Percentiles rank a stretch among this genome's conserved stretches.
These are phyloP conservation scores for Usnea hakonensis DNA, from an alignment of 495 filamentous ascomycete genomes.

Conservation along the genomic window DNA sequence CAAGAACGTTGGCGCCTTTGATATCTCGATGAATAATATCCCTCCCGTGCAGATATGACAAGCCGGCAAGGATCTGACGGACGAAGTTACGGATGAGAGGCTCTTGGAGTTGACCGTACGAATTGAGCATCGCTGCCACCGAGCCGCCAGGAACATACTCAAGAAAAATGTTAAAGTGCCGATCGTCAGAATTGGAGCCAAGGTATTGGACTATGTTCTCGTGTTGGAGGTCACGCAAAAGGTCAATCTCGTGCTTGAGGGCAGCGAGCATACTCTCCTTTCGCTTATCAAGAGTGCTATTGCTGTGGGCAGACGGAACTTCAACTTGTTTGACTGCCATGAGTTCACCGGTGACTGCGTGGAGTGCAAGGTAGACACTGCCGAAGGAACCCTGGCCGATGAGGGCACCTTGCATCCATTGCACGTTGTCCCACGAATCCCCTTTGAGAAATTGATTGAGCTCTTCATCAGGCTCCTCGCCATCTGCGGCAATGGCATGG, in stretches of 20 bases:
- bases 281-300: constrained; percentile 73
- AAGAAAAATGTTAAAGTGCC: constrained; percentile 98
- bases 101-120: constrained; percentile 90
- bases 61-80: constrained; percentile 85
- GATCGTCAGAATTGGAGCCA: constrained; percentile 81
- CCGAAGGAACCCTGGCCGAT: constrained; percentile 98
- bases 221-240: constrained; percentile 90
- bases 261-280: constrained; percentile 98
- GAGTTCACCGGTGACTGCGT: constrained; percentile 92
- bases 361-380: constrained; percentile 92
- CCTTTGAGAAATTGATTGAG: constrained; percentile 78
- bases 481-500: constrained; percentile 61
- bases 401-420: constrained; percentile 98
- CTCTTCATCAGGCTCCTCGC: constrained; percentile 75
- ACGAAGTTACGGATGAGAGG: constrained; percentile 94
- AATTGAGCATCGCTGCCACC: constrained; percentile 95
- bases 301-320: constrained; percentile 63
- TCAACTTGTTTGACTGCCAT: constrained; percentile 99
- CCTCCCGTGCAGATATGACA: constrained; percentile 90
- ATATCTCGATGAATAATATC: constrained; percentile 99
- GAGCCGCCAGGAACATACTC: constrained; percentile 98
- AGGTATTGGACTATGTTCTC: constrained; percentile 98
- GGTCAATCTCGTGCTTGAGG: constrained; percentile 89
- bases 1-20: constrained; percentile 97
- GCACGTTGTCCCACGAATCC: constrained; percentile 88